phyloP scores from a whole-genome alignment of 345 rosid species.

The Pistacia atlantica region DNA sequence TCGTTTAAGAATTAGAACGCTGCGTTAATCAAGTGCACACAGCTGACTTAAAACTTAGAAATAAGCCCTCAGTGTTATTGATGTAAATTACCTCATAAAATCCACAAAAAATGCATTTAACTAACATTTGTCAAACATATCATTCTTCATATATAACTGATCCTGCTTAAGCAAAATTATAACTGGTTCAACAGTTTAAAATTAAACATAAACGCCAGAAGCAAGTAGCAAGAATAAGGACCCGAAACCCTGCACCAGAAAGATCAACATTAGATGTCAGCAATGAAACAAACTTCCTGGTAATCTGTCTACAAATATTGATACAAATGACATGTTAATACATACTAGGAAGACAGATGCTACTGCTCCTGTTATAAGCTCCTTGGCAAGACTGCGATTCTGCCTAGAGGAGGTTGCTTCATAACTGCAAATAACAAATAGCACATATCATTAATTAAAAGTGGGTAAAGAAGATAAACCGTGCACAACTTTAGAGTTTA shows the following conservation, averaged over 20 bases:
- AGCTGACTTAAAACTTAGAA: too few species aligned
- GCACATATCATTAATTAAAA: conserved; percentile 1
- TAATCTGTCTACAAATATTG: background rate
- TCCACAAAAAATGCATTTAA: conserved; percentile 3
- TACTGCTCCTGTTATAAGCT: conserved; percentile 67
- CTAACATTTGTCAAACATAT: conserved; percentile 15
- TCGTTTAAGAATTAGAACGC: too few species aligned
- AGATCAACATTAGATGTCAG: conserved; percentile 16
- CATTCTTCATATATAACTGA: conserved; percentile 6
- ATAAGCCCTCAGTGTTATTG: background rate
- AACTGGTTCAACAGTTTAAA: conserved; percentile 3
- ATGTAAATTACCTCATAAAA: background rate
- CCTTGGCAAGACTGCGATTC: conserved; percentile 69
- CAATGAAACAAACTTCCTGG: background rate
- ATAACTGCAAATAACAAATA: conserved; percentile 51
- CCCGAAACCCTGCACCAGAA: conserved; percentile 81
- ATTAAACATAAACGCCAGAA: conserved; percentile 82
- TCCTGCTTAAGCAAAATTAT: conserved; percentile 22
- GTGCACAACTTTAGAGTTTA: background rate
- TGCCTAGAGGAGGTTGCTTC: conserved; percentile 84
- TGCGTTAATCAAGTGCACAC: too few species aligned
- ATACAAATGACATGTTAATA: background rate
- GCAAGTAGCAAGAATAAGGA: conserved; percentile 90
- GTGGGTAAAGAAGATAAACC: background rate
- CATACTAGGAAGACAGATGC: conserved; percentile 90